A percentile compares a stretch with the other conserved stretches of the same genome.
Evolutionary conservation across 2,329 filamentous ascomycete species (phyloP).

Genomic region (Periconia digitata): DNA sequence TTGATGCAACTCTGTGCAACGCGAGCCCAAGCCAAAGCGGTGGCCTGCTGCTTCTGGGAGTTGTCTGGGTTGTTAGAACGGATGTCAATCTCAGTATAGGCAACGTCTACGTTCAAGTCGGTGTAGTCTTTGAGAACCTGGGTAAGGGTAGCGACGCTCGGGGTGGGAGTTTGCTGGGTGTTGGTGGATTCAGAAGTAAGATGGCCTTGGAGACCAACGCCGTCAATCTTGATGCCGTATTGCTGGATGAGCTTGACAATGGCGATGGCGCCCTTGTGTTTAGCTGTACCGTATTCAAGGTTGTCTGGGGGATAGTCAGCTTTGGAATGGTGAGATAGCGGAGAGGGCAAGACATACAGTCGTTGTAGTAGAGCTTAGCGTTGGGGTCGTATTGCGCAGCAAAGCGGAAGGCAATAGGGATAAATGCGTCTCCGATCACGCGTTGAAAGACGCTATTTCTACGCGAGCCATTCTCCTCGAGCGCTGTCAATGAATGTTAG

Average conservation of each 20-base stretch:
- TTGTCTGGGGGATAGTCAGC: constrained; percentile 44
- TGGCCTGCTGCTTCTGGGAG: constrained; percentile 46
- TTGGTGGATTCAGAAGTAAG: constrained; percentile 56
- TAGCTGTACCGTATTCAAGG: constrained; percentile 57
- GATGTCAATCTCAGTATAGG: constrained; percentile 65
- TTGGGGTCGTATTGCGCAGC: constrained; percentile 44
- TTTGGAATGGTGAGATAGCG: background rate
- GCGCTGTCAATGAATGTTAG: constrained; percentile 19
- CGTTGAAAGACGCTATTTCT: constrained; percentile 46
- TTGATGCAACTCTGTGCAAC: constrained; percentile 42
- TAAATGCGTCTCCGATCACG: constrained; percentile 48
- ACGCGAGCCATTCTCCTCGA: constrained; percentile 51
- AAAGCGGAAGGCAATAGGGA: constrained; percentile 49
- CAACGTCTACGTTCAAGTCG: constrained; percentile 59
- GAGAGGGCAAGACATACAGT: constrained; percentile 1
- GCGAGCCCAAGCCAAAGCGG: constrained; percentile 51
- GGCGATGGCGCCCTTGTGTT: constrained; percentile 37
- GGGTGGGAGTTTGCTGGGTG: constrained; percentile 40
- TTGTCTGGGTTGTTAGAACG: constrained; percentile 53
- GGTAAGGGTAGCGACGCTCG: constrained; percentile 49
- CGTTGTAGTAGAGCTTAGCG: constrained; percentile 50
- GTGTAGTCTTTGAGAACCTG: constrained; percentile 56
- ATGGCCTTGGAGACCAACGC: constrained; percentile 66
- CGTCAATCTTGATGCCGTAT: constrained; percentile 56
- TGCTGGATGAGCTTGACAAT: constrained; percentile 45